Base-by-base conservation (phyloP, 495 filamentous ascomycete species). In the Talaromyces adpressus region DNA sequence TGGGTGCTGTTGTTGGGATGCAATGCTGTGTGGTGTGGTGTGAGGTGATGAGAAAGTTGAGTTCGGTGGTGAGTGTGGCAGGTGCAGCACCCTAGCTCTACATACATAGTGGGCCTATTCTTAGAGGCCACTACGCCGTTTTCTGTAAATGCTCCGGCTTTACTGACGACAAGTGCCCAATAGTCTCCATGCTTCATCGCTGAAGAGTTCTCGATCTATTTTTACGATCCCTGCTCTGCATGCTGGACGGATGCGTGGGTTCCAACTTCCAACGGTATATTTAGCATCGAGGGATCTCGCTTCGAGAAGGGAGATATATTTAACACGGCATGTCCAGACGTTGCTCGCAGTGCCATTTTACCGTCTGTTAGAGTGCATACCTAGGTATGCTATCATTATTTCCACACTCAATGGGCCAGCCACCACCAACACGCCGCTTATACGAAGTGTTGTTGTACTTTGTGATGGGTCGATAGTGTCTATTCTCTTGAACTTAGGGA, bases 121-220 rank as follows among this genome's bases (percentile, higher is more conserved):
- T 53, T 53, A 54, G 49, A 23, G 51, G 25, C 51, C 51, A 11
- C 51, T 54, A 54, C 51, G 1, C 51, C 51, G 51, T 54, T 54
- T 54, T 54, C 51, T 54, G 51, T 54, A 23, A 54, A 29, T 54
- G n/a, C 51, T 54, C 51, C 51, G 51, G 20, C 9, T 49, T 49
- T 20, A 20, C 5, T 49, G 18, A 20, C 1, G n/a, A 49, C 0
- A 22, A 16, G 16, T 20, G 9, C 7, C 45, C 45, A 49, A 49
- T 49, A 6, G 45, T n/a, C n/a, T n/a, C n/a, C n/a, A 49, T 6
- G 45, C 36, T 41, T 49, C n/a, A 18, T 49, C n/a, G 18, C 45
- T 49, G 45, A 49, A 49, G 45, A 49, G 45, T 49, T 49, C 45
- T 7, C 45, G n/a, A 18, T 49, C 45, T 49, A 49, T 49, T 49